Evolutionary conservation across 179 eudicot genomes (phyloP).

Genomic region (Patellifolia procumbens): DNA sequence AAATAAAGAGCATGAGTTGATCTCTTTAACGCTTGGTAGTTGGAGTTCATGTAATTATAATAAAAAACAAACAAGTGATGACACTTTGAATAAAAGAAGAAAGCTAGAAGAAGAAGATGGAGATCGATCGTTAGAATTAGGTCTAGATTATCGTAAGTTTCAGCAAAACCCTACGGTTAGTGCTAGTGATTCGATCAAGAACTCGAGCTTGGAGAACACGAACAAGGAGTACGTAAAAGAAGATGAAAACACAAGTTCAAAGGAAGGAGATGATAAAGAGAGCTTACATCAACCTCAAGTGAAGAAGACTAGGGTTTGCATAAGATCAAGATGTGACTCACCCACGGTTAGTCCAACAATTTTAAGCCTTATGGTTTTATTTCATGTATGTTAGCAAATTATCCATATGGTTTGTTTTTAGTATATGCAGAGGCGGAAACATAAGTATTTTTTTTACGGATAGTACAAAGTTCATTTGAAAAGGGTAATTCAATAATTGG

Average conservation of each 20-base stretch:
- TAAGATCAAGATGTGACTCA: slow-evolving; percentile 46
- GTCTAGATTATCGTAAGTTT: slow-evolving; percentile 29
- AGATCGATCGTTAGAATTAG: slow-evolving; percentile 28
- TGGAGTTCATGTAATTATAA: slow-evolving; percentile 23
- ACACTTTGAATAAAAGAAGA: slow-evolving; percentile 26
- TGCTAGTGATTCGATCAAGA: slow-evolving; percentile 20
- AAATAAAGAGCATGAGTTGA: slow-evolving; percentile 24
- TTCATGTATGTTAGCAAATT: background rate
- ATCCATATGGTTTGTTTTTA: background rate
- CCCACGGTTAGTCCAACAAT: slow-evolving; percentile 38
- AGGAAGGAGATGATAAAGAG: slow-evolving; percentile 36
- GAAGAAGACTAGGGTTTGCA: slow-evolving; percentile 53
- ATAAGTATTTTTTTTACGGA: too few relatives aligned
- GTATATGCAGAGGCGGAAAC: too few relatives aligned
- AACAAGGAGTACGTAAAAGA: slow-evolving; percentile 22
- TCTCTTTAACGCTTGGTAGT: slow-evolving; percentile 36
- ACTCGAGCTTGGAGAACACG: slow-evolving; percentile 10
- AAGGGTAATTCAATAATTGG: too few relatives aligned
- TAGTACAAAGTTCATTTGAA: too few relatives aligned
- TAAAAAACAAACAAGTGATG: slow-evolving; percentile 11
- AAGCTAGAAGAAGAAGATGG: slow-evolving; percentile 24
- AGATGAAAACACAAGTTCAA: slow-evolving; percentile 13
- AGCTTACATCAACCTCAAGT: slow-evolving; percentile 34
- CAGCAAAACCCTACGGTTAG: slow-evolving; percentile 7
- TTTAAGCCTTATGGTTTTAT: background rate